Percentiles rank a stretch among this genome's conserved stretches.
Evolutionary conservation across 768 basidiomycete species (phyloP).

Genomic region (Termitomyces sp.): DNA sequence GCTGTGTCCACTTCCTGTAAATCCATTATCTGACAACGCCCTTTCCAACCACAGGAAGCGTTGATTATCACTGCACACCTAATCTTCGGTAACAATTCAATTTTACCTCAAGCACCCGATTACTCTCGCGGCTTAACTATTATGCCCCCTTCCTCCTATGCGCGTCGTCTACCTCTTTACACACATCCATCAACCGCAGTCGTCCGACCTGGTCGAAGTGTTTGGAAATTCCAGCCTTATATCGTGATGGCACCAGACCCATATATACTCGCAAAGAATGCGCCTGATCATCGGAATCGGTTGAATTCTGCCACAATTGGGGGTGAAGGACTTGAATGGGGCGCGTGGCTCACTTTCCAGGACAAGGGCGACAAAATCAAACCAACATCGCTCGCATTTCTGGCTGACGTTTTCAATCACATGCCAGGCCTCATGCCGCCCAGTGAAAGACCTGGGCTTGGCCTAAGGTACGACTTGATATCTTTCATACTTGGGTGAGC

Average conservation of each 20-base stretch:
- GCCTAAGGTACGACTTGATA: conserved; percentile 19
- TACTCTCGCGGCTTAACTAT: conserved; percentile 25
- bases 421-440: conserved; percentile 41
- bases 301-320: conserved; percentile 36
- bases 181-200: conserved; percentile 41
- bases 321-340: conserved; percentile 53
- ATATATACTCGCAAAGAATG: conserved; percentile 32
- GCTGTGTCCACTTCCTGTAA: background rate
- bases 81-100: conserved; percentile 46
- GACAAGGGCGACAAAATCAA: conserved; percentile 39
- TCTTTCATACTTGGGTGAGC: background rate
- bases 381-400: conserved; percentile 43
- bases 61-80: conserved; percentile 47
- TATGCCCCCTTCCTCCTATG: conserved; percentile 48
- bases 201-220: conserved; percentile 13
- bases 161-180: conserved; percentile 52
- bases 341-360: conserved; percentile 47
- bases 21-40: background rate
- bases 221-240: conserved; percentile 30
- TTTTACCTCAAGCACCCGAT: conserved; percentile 15
- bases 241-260: conserved; percentile 35
- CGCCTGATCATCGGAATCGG: conserved; percentile 28
- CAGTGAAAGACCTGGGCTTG: conserved; percentile 33
- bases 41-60: conserved; percentile 26
- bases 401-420: conserved; percentile 49